A percentile compares a stretch with the other conserved stretches of the same genome.
These are phyloP conservation scores for Cladosporium sp. DNA, from an alignment of 2,329 filamentous ascomycete genomes.

Conservation along the genomic window DNA sequence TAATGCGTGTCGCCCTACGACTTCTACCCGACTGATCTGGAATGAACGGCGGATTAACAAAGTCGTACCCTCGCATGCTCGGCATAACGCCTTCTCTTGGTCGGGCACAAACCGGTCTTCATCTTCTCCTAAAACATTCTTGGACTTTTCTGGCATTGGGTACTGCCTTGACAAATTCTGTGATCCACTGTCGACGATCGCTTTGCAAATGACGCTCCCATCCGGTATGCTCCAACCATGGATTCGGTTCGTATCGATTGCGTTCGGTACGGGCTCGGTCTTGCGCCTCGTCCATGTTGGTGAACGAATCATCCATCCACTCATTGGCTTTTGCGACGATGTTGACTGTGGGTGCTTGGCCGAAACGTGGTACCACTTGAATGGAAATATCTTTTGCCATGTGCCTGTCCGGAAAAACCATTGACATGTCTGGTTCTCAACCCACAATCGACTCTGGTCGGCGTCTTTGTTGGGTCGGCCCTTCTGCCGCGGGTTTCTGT, in stretches of 20 bases:
- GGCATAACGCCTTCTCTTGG: not conserved
- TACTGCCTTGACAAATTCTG: not conserved
- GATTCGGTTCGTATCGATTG: slow-evolving; percentile 6
- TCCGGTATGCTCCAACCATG: slow-evolving; percentile 6
- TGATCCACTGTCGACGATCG: not conserved
- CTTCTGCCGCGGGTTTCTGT: not conserved
- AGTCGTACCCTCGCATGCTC: not conserved
- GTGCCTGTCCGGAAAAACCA: not conserved
- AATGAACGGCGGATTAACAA: slow-evolving; percentile 1
- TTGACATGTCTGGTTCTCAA: slow-evolving; percentile 5
- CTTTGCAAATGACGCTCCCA: slow-evolving; percentile 4
- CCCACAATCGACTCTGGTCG: not conserved
- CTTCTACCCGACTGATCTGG: not conserved
- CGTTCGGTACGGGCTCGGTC: not conserved
- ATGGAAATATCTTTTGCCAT: slow-evolving; percentile 4
- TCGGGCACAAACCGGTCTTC: not conserved
- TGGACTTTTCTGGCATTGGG: slow-evolving; percentile 1
- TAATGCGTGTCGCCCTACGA: not conserved
- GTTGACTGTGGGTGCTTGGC: slow-evolving; percentile 1
- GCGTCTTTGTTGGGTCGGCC: slow-evolving; percentile 3
- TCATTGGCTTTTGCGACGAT: not conserved
- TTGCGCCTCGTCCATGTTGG: slow-evolving; percentile 2
- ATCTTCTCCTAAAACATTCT: not conserved
- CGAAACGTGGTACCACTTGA: not conserved
- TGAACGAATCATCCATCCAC: slow-evolving; percentile 3